Evolutionary conservation across 768 basidiomycete genomes (phyloP).

Genomic region (Boletellus ananiceps): DNA sequence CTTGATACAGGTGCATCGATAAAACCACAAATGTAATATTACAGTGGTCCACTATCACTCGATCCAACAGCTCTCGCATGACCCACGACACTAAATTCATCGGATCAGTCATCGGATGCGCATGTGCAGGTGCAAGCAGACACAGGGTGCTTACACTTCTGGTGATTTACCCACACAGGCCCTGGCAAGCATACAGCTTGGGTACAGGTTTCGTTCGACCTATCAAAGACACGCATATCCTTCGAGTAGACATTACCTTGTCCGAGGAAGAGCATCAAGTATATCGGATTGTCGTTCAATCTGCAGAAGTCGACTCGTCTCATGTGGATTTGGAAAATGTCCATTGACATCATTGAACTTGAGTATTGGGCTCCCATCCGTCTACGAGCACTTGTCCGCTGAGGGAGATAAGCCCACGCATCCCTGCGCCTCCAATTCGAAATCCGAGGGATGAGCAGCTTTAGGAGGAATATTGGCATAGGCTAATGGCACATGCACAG

Average conservation of each 20-base stretch:
- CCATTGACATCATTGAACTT: no score
- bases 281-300: conserved; percentile 47
- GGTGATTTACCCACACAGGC: conserved; percentile 38
- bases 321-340: not conserved
- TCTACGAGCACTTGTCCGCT: not conserved
- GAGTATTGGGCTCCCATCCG: no score
- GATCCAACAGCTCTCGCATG: no score
- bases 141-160: no score
- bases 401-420: not conserved
- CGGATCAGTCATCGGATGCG: not conserved
- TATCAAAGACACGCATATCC: conserved; percentile 51
- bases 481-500: not conserved
- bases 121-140: no score
- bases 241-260: conserved; percentile 62
- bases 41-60: no score
- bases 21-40: not conserved
- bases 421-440: not conserved
- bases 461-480: no score
- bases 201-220: conserved; percentile 56
- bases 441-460: no score
- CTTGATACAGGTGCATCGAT: not conserved
- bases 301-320: not conserved
- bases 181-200: conserved; percentile 33
- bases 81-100: no score
- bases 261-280: conserved; percentile 52